Conservation (phyloP, 2,329 filamentous ascomycete genomes). For the Lecanicillium sp. region DNA sequence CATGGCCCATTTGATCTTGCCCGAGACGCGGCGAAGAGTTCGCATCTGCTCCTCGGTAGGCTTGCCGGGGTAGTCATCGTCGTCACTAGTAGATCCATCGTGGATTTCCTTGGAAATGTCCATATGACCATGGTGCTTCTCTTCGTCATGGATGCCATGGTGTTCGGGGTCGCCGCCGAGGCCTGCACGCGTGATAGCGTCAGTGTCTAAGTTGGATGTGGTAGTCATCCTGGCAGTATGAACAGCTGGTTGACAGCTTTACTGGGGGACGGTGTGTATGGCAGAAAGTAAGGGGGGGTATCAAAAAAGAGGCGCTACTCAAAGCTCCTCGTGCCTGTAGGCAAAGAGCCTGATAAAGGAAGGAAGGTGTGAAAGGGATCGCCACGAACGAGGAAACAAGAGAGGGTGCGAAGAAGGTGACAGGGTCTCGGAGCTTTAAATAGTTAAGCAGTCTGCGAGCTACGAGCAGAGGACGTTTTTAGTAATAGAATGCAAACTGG, state of each 20-base stretch:
- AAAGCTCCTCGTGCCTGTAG: too few relatives aligned
- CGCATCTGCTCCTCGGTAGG: slow-evolving; percentile 55
- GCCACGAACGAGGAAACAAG: too few relatives aligned
- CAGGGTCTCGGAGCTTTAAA: too few relatives aligned
- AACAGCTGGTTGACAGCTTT: too few relatives aligned
- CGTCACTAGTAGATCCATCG: slow-evolving; percentile 17
- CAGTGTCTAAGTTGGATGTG: slow-evolving; percentile 25
- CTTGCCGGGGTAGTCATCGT: slow-evolving; percentile 26
- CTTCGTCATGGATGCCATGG: slow-evolving; percentile 17
- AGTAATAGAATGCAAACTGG: too few relatives aligned
- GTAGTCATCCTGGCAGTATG: slow-evolving; percentile 27
- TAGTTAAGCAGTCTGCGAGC: too few relatives aligned
- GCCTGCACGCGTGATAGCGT: slow-evolving; percentile 26
- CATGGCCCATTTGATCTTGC: slow-evolving; percentile 55
- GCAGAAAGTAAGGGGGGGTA: too few relatives aligned
- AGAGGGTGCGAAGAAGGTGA: too few relatives aligned
- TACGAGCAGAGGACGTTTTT: too few relatives aligned
- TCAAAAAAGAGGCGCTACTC: too few relatives aligned
- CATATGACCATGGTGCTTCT: slow-evolving; percentile 18
- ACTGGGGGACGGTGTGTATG: background rate
- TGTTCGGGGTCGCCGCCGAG: slow-evolving; percentile 28
- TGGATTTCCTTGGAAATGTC: slow-evolving; percentile 15
- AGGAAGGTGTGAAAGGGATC: too few relatives aligned
- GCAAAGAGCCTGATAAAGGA: too few relatives aligned
- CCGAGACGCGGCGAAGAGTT: slow-evolving; percentile 56